Conservation (phyloP, 2,329 filamentous ascomycete species). For the Chrysoporthe austroafricana region DNA sequence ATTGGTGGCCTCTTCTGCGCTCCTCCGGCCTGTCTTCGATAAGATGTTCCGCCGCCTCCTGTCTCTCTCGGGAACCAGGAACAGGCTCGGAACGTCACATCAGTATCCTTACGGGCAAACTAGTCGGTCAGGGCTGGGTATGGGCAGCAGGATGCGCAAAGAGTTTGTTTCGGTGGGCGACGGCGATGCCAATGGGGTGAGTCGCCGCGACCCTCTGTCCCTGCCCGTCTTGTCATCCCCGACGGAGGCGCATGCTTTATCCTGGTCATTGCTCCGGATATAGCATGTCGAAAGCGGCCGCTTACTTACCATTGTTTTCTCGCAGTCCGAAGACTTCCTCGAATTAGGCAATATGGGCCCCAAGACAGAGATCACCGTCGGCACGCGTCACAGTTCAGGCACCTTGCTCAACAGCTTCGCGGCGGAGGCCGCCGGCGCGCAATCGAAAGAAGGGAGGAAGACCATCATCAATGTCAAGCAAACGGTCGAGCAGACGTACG, state of each 20-base stretch:
- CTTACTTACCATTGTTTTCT: background rate
- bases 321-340: slow-evolving; percentile 28
- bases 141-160: slow-evolving; percentile 16
- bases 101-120: background rate
- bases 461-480: slow-evolving; percentile 5
- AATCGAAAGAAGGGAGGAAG: background rate
- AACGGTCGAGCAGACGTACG: background rate
- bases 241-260: no score
- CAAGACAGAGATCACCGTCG: slow-evolving; percentile 18
- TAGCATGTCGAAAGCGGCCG: background rate
- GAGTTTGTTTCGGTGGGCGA: slow-evolving; percentile 29
- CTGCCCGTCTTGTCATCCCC: no score
- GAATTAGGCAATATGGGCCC: slow-evolving; percentile 22
- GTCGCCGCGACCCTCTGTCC: background rate
- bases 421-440: background rate
- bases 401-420: slow-evolving; percentile 2
- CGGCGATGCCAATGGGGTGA: slow-evolving; percentile 12
- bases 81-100: background rate
- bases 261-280: no score
- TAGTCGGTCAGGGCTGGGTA: slow-evolving; percentile 19
- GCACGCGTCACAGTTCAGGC: slow-evolving; percentile 15
- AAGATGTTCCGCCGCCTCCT: slow-evolving; percentile 31
- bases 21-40: slow-evolving; percentile 35
- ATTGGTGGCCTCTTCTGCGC: slow-evolving; percentile 34
- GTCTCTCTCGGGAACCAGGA: slow-evolving; percentile 20